phyloP scores from a whole-genome alignment of 1,284 basidiomycete species.

The Crepidotus sp. region DNA sequence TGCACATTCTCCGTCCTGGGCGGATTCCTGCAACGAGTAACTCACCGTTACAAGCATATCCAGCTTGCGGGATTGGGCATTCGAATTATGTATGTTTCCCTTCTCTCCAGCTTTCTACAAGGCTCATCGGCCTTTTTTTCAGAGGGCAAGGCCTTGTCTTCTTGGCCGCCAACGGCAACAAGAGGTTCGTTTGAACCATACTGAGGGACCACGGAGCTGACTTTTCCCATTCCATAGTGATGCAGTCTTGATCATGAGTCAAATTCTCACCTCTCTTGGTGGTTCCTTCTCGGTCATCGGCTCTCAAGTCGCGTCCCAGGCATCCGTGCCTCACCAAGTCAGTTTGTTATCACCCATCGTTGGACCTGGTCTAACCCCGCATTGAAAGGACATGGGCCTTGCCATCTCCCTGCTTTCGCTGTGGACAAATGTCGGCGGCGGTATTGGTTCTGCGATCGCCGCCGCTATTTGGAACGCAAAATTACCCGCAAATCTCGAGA shows the following conservation, averaged over 20 bases:
- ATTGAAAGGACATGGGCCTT: constrained; percentile 41
- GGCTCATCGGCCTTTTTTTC: constrained; percentile 18
- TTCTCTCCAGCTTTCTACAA: neutral
- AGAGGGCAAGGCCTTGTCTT: constrained; percentile 43
- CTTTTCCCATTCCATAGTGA: constrained; percentile 15
- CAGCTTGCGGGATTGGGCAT: constrained; percentile 38
- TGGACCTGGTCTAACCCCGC: neutral
- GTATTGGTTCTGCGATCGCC: constrained; percentile 39
- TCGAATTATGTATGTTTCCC: constrained; percentile 24
- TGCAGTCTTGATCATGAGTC: constrained; percentile 39
- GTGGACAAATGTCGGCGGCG: constrained; percentile 52
- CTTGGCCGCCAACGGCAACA: constrained; percentile 35
- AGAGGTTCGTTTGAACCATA: constrained; percentile 1
- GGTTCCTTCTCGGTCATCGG: constrained; percentile 53
- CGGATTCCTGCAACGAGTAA: constrained; percentile 34
- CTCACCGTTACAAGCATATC: constrained; percentile 33
- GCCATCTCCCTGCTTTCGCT: constrained; percentile 60
- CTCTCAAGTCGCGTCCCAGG: constrained; percentile 56
- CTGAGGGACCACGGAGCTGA: neutral
- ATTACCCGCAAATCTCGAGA: constrained; percentile 9
- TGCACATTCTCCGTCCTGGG: constrained; percentile 39
- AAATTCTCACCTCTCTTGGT: constrained; percentile 49
- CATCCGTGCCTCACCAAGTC: constrained; percentile 27
- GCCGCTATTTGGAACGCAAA: constrained; percentile 13
- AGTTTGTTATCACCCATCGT: neutral